Conservation (phyloP, 768 basidiomycete genomes). For the Leccinum rimulosum region DNA sequence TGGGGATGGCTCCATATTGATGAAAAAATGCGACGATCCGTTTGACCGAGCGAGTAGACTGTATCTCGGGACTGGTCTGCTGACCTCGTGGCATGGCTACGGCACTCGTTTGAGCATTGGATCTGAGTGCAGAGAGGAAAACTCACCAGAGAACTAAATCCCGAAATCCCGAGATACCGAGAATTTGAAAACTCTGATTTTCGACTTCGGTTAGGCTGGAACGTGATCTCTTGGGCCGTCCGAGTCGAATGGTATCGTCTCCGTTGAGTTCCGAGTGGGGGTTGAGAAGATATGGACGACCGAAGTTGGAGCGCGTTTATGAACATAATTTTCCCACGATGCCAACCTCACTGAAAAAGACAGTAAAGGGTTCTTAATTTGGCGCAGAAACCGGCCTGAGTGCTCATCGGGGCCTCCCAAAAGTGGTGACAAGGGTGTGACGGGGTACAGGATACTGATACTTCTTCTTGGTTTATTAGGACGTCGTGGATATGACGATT, state of each 20-base stretch:
- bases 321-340: neutral
- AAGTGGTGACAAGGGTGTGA: too few species aligned
- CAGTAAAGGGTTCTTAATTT: too few species aligned
- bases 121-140: neutral
- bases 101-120: neutral
- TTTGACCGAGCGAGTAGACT: neutral
- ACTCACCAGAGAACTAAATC: neutral
- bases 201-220: neutral
- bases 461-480: too few species aligned
- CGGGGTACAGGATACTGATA: too few species aligned
- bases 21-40: too few species aligned
- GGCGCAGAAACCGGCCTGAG: too few species aligned
- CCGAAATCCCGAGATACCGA: neutral
- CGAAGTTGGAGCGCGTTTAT: neutral
- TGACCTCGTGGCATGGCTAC: neutral
- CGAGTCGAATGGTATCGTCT: neutral
- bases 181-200: neutral
- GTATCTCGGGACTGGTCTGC: neutral
- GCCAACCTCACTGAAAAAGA: neutral
- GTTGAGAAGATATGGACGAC: neutral
- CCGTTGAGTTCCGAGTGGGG: neutral
- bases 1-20: neutral
- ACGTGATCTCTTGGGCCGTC: neutral
- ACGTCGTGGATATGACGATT: too few species aligned
- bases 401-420: too few species aligned